phyloP scores from a whole-genome alignment of 225 moss, liverwort and hornwort species.

The Marchantia polymorpha region DNA sequence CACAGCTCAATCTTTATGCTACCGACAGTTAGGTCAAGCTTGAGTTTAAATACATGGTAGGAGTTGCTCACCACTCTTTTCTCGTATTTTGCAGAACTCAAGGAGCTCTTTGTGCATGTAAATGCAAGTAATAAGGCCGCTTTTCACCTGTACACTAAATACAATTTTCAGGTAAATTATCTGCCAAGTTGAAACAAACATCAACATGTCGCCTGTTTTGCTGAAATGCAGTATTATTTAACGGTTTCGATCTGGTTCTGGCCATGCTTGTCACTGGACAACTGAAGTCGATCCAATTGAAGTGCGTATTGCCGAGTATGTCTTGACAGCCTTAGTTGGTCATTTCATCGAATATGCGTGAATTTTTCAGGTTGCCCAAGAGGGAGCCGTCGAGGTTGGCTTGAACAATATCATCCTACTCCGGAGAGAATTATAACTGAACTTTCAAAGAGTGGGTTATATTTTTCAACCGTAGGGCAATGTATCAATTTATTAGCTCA shows the following conservation, averaged over 20 bases:
- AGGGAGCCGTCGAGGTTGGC: conserved; percentile 31
- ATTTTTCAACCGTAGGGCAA: background rate
- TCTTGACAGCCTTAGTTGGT: too few relatives aligned
- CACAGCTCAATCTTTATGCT: background rate
- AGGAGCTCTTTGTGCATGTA: conserved; percentile 75
- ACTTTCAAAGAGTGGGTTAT: background rate
- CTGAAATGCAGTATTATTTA: background rate
- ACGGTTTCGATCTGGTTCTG: background rate
- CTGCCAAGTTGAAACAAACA: background rate
- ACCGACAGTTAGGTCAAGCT: background rate
- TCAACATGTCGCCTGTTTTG: background rate
- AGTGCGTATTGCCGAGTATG: too few relatives aligned
- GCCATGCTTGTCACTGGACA: background rate
- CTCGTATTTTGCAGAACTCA: conserved; percentile 51
- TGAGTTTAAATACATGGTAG: background rate
- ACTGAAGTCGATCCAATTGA: background rate
- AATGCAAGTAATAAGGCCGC: conserved; percentile 66
- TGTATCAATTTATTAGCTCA: background rate
- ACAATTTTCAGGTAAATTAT: conserved; percentile 65
- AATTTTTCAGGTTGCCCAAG: conserved; percentile 17
- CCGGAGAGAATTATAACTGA: conserved; percentile 7
- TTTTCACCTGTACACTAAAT: conserved; percentile 59
- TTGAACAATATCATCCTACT: conserved; percentile 35
- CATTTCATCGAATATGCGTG: too few relatives aligned
- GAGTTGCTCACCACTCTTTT: background rate